phyloP scores from a whole-genome alignment of 2,329 filamentous ascomycete species.

The Colletotrichum sp. region DNA sequence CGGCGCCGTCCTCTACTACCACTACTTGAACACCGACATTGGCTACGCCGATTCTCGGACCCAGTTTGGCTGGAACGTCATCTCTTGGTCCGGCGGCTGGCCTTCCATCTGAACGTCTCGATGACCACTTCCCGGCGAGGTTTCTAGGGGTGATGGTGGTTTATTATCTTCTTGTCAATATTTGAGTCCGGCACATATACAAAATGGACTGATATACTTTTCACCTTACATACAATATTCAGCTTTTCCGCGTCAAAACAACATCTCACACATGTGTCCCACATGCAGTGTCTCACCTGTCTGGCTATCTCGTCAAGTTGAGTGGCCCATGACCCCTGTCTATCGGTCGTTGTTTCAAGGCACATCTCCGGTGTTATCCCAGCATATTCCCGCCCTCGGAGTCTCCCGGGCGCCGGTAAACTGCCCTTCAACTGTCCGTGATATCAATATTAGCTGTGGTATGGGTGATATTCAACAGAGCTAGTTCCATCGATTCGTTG shows the following conservation, averaged over 20 bases:
- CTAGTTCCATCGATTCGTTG: too few relatives aligned
- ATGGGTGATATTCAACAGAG: too few relatives aligned
- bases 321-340: too few relatives aligned
- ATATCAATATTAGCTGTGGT: too few relatives aligned
- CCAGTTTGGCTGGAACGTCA: conserved; percentile 55
- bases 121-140: neutral
- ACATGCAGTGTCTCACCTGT: neutral
- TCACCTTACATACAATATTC: neutral
- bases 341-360: too few relatives aligned
- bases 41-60: conserved; percentile 44
- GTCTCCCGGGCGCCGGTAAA: too few relatives aligned
- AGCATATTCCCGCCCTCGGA: too few relatives aligned
- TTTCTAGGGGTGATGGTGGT: neutral
- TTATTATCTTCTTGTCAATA: conserved; percentile 1
- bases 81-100: conserved; percentile 54
- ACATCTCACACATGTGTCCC: neutral
- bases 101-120: conserved; percentile 31
- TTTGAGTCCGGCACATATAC: neutral
- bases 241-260: neutral
- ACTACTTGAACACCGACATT: conserved; percentile 38
- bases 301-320: neutral
- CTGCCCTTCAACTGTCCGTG: too few relatives aligned
- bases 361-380: too few relatives aligned
- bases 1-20: conserved; percentile 47
- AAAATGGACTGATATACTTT: neutral